A percentile compares a stretch with the other conserved stretches of the same genome.
These are phyloP conservation scores for Saksenaea oblongispora DNA, from an alignment of 371 early-diverging fungal species.

Conservation along the genomic window DNA sequence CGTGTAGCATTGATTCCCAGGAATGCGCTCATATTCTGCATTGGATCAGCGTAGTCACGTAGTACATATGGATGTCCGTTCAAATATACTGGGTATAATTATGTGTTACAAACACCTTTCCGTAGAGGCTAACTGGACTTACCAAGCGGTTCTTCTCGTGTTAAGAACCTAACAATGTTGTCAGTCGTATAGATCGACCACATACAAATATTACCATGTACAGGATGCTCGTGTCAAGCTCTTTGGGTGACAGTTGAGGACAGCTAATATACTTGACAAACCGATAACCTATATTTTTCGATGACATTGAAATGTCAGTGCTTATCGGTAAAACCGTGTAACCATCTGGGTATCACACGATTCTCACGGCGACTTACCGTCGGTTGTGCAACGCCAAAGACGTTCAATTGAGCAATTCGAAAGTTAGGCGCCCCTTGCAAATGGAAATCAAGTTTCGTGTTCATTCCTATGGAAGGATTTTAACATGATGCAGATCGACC, in stretches of 20 bases:
- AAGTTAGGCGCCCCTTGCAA: slow-evolving; percentile 77
- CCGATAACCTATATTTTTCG: slow-evolving; percentile 48
- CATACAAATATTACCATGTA: slow-evolving; percentile 36
- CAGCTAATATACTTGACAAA: slow-evolving; percentile 61
- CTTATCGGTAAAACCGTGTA: not conserved
- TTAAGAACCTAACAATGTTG: slow-evolving; percentile 59
- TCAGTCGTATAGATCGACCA: slow-evolving; percentile 9
- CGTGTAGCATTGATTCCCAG: slow-evolving; percentile 67
- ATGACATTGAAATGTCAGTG: not conserved
- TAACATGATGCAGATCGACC: not conserved
- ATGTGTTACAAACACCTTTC: not conserved
- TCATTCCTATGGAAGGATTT: slow-evolving; percentile 37
- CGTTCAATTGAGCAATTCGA: slow-evolving; percentile 61
- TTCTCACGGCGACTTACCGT: slow-evolving; percentile 39
- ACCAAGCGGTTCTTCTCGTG: slow-evolving; percentile 76
- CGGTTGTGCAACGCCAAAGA: slow-evolving; percentile 75
- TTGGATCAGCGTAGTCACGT: slow-evolving; percentile 60
- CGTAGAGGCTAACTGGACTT: not conserved
- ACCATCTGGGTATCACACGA: not conserved
- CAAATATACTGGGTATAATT: slow-evolving; percentile 45
- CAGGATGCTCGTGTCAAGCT: slow-evolving; percentile 34
- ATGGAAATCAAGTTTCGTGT: slow-evolving; percentile 63
- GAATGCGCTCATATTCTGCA: slow-evolving; percentile 67
- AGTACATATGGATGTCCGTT: slow-evolving; percentile 73
- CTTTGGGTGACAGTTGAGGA: slow-evolving; percentile 58